These are phyloP conservation scores for Pulveroboletus sp. DNA, from an alignment of 768 basidiomycete genomes.

Conservation along the genomic window DNA sequence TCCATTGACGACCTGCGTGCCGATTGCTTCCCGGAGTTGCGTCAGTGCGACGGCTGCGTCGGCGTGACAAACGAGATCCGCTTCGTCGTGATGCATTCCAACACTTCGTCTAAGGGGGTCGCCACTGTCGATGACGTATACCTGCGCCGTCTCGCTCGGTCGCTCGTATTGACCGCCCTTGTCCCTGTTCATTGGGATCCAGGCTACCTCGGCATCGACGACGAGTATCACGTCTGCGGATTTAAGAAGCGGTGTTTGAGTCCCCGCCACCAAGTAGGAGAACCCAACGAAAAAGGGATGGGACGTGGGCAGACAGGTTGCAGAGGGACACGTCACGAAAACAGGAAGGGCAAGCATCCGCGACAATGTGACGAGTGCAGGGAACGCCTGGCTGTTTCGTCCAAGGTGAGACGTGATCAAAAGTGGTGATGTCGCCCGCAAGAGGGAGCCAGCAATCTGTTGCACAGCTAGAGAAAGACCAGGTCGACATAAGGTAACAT, in stretches of 20 bases:
- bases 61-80: slow-evolving; percentile 54
- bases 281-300: slow-evolving; percentile 52
- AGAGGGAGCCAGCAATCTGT: slow-evolving; percentile 45
- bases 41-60: slow-evolving; percentile 49
- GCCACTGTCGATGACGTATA: slow-evolving; percentile 58
- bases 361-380: slow-evolving; percentile 44
- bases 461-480: slow-evolving; percentile 22
- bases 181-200: slow-evolving; percentile 49
- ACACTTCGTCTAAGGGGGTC: slow-evolving; percentile 52
- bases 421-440: slow-evolving; percentile 48
- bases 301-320: slow-evolving; percentile 51
- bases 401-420: slow-evolving; percentile 64
- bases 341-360: slow-evolving; percentile 51
- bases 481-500: not conserved
- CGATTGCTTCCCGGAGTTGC: slow-evolving; percentile 37
- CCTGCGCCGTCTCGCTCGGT: slow-evolving; percentile 40
- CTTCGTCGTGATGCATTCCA: slow-evolving; percentile 49
- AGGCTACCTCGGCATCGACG: slow-evolving; percentile 63
- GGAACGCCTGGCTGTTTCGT: slow-evolving; percentile 45
- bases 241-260: slow-evolving; percentile 44
- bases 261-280: slow-evolving; percentile 43
- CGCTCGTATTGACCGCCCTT: slow-evolving; percentile 25
- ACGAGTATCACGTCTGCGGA: slow-evolving; percentile 60
- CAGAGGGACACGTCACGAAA: slow-evolving; percentile 45
- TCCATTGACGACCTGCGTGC: slow-evolving; percentile 5